These are phyloP conservation scores for Tranzscheliella williamsii DNA, from an alignment of 1,284 basidiomycete genomes.

Conservation along the genomic window DNA sequence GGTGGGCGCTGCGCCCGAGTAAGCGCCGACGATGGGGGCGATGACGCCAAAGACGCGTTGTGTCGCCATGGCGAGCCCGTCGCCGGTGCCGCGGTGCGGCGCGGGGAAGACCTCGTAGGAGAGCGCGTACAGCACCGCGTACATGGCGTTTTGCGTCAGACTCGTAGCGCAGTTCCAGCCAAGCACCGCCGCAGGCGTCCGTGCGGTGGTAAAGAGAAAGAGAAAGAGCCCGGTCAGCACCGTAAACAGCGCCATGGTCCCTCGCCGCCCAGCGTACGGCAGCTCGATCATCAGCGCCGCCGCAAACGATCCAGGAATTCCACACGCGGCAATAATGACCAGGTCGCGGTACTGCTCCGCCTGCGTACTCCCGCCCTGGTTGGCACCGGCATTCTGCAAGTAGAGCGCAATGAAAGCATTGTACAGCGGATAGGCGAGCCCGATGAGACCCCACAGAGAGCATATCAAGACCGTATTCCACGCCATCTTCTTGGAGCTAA, in stretches of 20 bases:
- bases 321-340: conserved; percentile 69
- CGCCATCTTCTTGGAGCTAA: conserved; percentile 69
- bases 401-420: conserved; percentile 71
- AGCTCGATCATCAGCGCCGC: conserved; percentile 68
- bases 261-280: conserved; percentile 70
- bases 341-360: conserved; percentile 69
- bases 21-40: conserved; percentile 71
- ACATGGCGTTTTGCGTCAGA: conserved; percentile 70
- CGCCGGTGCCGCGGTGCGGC: conserved; percentile 73
- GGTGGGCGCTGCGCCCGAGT: conserved; percentile 62
- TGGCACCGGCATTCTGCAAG: conserved; percentile 65
- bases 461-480: conserved; percentile 70
- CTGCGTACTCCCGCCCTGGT: conserved; percentile 54
- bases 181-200: conserved; percentile 68
- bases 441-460: conserved; percentile 71
- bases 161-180: conserved; percentile 73
- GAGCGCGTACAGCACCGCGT: conserved; percentile 71
- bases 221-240: conserved; percentile 72
- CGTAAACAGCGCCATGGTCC: conserved; percentile 69
- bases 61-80: conserved; percentile 69
- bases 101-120: conserved; percentile 73
- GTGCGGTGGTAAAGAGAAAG: conserved; percentile 71
- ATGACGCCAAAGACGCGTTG: conserved; percentile 71
- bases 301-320: conserved; percentile 68
- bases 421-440: conserved; percentile 74